Evolutionary conservation across 352 stramenopile species (phyloP).

Genomic region (Pythium graminicola): DNA sequence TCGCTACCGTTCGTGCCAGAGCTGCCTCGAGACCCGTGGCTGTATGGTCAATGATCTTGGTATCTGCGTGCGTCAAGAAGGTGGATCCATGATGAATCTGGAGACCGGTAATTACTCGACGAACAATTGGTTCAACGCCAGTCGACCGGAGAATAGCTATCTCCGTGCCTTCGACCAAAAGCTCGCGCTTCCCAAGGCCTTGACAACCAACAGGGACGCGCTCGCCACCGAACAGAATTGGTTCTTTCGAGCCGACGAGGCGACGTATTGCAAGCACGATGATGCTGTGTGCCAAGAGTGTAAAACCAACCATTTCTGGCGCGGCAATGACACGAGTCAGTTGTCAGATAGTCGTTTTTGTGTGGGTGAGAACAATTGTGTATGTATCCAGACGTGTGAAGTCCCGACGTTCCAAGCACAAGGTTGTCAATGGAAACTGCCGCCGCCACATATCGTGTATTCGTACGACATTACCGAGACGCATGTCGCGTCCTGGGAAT

Average conservation of each 20-base stretch:
- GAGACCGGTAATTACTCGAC: too few species aligned
- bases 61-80: slow-evolving; percentile 4
- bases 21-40: slow-evolving; percentile 1
- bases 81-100: too few species aligned
- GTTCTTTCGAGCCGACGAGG: neutral
- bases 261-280: neutral
- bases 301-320: neutral
- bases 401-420: too few species aligned
- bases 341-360: slow-evolving; percentile 7
- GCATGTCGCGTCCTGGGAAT: too few species aligned
- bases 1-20: neutral
- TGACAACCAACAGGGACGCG: neutral
- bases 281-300: slow-evolving; percentile 1
- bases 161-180: neutral
- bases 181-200: neutral
- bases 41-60: slow-evolving; percentile 2
- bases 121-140: too few species aligned
- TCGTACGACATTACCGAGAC: too few species aligned
- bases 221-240: neutral
- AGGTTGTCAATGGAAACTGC: too few species aligned
- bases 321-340: neutral
- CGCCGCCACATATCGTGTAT: too few species aligned
- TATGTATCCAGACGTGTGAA: slow-evolving; percentile 3
- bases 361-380: neutral
- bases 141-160: neutral